Percentiles rank a stretch among this genome's conserved stretches.
Conservation (phyloP, 176 grass and related monocot species). For the Zea mays region Zm-B73-REFERENCE-NAM-5.0 NC_050099.1:172126501-172127000, state of each 20-base stretch:
- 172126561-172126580: not conserved
- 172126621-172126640: not conserved
- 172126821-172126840: not conserved
- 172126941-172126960: not conserved
- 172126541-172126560: not conserved
- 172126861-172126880: no score
- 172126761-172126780: slow-evolving; percentile 25
- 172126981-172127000: no score
- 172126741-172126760: not conserved
- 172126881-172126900: no score
- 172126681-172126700: no score
- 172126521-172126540: not conserved
- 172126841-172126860: not conserved
- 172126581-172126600: not conserved
- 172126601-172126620: not conserved
- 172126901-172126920: no score
- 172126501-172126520: no score
- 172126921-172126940: no score
- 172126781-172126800: not conserved
- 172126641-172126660: slow-evolving; percentile 23
- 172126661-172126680: slow-evolving; percentile 23
- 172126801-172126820: not conserved
- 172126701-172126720: not conserved
- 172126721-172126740: not conserved
- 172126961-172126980: not conserved